Evolutionary conservation across 176 grass and related monocot species (phyloP), one percentile per base, ranked within the genome.

Genomic region (Bonia amplexicaulis): DNA sequence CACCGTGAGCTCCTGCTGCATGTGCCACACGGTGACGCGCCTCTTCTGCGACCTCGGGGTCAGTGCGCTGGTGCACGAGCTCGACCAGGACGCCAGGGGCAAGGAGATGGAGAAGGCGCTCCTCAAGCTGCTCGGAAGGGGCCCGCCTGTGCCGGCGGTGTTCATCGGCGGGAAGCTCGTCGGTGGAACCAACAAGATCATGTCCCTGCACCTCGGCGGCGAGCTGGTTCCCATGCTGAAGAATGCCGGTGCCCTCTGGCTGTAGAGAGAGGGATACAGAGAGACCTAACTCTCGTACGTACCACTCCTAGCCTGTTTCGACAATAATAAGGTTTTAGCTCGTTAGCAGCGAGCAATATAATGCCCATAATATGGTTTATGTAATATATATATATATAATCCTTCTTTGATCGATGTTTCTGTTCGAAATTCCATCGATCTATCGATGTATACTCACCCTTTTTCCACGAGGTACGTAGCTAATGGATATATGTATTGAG

Each of bases 21-120:
- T 97, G 94, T 92, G 88, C 88, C 92, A 94, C 83, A 91, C 92
- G 1, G 55, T 97, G 77, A 94, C 90, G 63, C 81, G 84, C 39
- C 90, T 97, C n/a, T 83, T 97, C 64, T 52, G 47, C 22, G 90
- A 92, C 9, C 85, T 94, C 20, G 74, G 88, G 1, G 92, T 97
- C 13, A 91, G 87, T 47, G 88, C 80, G 4, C 51, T 74, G 40
- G 73, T 94, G 64, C 75, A 91, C 57, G 92, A 94, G 75, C 87
- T 94, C 12, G 92, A 91, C 84, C 48, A 61, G 11, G 89, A 94
- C 49, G 45, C 92, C 4, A 82, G 73, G 13, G 89, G 92, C 51
- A 89, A 65, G 72, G 92, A 94, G 46, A 91, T 94, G 83, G 87
- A 94, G 83, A 22, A 58, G 11, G 80, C 87, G 0, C 92, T 94